phyloP scores from a whole-genome alignment of 2,329 filamentous ascomycete genomes.

The Hypomyces rosellus region DNA sequence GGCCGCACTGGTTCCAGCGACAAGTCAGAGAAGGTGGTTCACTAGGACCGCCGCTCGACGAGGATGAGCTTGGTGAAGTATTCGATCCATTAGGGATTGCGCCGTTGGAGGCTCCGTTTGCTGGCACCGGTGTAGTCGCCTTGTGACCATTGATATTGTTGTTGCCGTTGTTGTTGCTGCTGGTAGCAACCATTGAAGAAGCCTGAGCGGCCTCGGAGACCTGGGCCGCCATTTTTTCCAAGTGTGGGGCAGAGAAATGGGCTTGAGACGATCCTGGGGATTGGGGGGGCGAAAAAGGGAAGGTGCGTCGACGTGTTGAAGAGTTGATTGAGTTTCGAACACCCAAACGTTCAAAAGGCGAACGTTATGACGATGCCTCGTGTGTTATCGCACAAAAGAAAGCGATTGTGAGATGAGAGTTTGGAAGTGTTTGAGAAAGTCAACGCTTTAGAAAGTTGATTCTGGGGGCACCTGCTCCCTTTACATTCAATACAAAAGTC shows the following conservation, averaged over 20 bases:
- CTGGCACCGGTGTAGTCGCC: slow-evolving; percentile 47
- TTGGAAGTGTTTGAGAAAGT: slow-evolving; percentile 11
- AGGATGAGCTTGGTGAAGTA: too few species aligned
- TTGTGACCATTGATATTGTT: slow-evolving; percentile 40
- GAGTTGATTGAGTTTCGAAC: too few species aligned
- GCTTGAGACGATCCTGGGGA: slow-evolving; percentile 4
- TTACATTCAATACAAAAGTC: slow-evolving; percentile 29
- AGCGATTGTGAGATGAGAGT: background rate
- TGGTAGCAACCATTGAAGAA: slow-evolving; percentile 12
- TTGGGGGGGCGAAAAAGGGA: slow-evolving; percentile 7
- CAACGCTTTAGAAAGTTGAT: slow-evolving; percentile 1
- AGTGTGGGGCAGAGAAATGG: slow-evolving; percentile 6
- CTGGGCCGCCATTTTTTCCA: slow-evolving; percentile 26
- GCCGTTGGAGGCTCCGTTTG: slow-evolving; percentile 19
- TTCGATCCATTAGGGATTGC: slow-evolving; percentile 16
- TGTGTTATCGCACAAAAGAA: background rate
- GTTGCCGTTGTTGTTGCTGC: slow-evolving; percentile 16
- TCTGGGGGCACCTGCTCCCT: slow-evolving; percentile 23
- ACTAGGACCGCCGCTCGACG: too few species aligned
- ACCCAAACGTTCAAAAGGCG: slow-evolving; percentile 9
- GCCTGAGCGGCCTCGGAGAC: slow-evolving; percentile 19
- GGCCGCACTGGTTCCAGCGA: slow-evolving; percentile 53
- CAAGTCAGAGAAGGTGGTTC: slow-evolving; percentile 38
- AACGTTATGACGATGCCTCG: background rate
- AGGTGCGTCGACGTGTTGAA: too few species aligned